Evolutionary conservation across 2,329 filamentous ascomycete species (phyloP).

Genomic region (Fusarium succisae): DNA sequence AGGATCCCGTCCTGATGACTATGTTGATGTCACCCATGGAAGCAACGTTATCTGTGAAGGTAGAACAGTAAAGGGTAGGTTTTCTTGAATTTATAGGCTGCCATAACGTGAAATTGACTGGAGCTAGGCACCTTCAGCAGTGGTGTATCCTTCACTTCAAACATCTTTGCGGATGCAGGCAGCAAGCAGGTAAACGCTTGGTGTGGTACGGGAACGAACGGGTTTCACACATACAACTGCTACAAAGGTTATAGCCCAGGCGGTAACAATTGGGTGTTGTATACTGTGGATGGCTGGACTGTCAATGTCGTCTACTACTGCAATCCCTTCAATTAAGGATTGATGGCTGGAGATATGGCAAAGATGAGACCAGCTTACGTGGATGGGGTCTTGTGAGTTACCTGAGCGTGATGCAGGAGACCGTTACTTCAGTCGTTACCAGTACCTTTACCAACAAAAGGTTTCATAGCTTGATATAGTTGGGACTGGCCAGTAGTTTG

Average conservation of each 20-base stretch:
- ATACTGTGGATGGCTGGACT: conserved; percentile 1
- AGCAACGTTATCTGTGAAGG: neutral
- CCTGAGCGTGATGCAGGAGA: no score
- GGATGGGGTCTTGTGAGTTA: no score
- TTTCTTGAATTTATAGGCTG: rapidly evolving
- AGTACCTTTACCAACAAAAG: no score
- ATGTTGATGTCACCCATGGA: neutral
- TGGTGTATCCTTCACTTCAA: conserved; percentile 3
- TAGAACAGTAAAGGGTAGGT: neutral
- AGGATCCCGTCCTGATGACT: neutral
- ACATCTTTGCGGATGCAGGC: neutral
- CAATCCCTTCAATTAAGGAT: neutral
- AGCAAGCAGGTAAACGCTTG: neutral
- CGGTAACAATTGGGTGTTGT: neutral
- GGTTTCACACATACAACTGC: neutral
- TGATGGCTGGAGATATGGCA: rapidly evolving
- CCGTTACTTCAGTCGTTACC: no score
- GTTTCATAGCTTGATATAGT: no score
- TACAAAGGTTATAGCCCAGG: neutral
- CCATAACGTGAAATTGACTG: neutral
- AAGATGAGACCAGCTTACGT: neutral
- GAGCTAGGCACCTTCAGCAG: neutral
- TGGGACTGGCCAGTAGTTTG: no score
- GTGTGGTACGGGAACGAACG: neutral
- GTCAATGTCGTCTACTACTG: neutral